Conservation (phyloP, 1,284 basidiomycete genomes). For the Trametes polyzona region DNA sequence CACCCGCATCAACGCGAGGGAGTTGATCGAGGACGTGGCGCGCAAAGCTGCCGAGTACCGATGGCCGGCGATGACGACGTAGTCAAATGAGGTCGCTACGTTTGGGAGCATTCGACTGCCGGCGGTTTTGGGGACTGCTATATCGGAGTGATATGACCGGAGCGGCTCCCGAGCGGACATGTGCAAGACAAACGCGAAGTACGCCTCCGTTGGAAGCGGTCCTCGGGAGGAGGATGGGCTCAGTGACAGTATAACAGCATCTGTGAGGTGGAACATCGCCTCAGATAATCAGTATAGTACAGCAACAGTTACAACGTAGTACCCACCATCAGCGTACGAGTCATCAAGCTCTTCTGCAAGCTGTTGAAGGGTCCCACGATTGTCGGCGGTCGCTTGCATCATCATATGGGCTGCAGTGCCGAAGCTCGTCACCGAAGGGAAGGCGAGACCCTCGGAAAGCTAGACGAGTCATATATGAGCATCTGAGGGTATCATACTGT, state of each 20-base stretch:
- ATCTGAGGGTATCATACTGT: too few relatives aligned
- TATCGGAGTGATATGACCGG: background rate
- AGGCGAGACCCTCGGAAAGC: background rate
- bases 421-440: background rate
- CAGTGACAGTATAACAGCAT: background rate
- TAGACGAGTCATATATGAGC: background rate
- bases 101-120: background rate
- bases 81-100: slow-evolving; percentile 27
- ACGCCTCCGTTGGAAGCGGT: background rate
- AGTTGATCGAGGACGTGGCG: background rate
- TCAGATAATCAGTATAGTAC: too few relatives aligned
- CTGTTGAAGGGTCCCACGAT: slow-evolving; percentile 17
- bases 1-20: slow-evolving; percentile 2
- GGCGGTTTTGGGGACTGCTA: background rate
- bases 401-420: background rate
- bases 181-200: background rate
- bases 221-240: background rate
- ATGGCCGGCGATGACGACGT: slow-evolving; percentile 24
- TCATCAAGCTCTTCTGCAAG: slow-evolving; percentile 3
- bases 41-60: slow-evolving; percentile 23
- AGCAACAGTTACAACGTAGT: too few relatives aligned
- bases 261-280: too few relatives aligned
- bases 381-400: background rate
- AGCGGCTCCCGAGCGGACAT: background rate
- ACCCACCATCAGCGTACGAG: background rate